phyloP scores from a whole-genome alignment of 2,329 filamentous ascomycete species.

The Ilyonectria robusta region DNA sequence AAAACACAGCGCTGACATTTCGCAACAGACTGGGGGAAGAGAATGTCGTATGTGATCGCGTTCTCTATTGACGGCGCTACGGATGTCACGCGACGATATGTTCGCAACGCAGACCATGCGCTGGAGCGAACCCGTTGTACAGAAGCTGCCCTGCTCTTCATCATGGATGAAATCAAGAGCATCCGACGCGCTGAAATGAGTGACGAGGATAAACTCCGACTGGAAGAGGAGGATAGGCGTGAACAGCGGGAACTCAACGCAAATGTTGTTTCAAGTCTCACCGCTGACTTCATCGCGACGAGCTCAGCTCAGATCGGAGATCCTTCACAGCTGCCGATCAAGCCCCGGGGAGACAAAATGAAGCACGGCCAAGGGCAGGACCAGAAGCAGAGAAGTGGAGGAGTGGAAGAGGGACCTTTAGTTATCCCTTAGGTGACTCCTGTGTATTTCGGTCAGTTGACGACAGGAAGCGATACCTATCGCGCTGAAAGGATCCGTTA shows the following conservation, averaged over 20 bases:
- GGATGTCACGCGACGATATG: not conserved
- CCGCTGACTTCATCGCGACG: not conserved
- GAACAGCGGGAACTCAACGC: not conserved
- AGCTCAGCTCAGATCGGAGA: not conserved
- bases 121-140: not conserved
- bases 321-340: not conserved
- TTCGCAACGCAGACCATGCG: not conserved
- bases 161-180: not conserved
- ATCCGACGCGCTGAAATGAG: not conserved
- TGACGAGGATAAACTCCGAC: not conserved
- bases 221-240: not conserved
- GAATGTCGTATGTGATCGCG: not conserved
- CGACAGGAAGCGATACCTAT: not conserved
- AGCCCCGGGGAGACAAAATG: not conserved
- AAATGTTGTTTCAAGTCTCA: not conserved
- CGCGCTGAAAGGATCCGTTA: too few relatives aligned
- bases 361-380: not conserved
- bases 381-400: not conserved
- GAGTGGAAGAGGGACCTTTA: not conserved
- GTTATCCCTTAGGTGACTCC: not conserved
- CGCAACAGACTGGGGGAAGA: not conserved
- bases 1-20: not conserved
- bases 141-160: not conserved
- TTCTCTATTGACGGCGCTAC: not conserved
- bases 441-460: not conserved